phyloP scores from a whole-genome alignment of 1,284 basidiomycete genomes.

The Sanguinoderma infundibulare region DNA sequence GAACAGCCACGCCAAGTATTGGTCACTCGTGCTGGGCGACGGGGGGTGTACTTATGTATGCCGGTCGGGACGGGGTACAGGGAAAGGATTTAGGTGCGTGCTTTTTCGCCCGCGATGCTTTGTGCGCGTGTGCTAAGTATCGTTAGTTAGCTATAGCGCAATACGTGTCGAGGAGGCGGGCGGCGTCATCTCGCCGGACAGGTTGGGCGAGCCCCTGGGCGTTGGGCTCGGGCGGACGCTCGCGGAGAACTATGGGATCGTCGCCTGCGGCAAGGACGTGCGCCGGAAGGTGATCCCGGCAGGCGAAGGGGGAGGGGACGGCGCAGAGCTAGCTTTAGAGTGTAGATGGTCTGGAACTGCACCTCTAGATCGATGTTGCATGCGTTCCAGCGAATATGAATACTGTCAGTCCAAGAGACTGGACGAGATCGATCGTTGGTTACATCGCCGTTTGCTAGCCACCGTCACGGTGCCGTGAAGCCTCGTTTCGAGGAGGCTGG shows the following conservation, averaged over 20 bases:
- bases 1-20: slow-evolving; percentile 98
- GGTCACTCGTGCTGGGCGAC: slow-evolving; percentile 87
- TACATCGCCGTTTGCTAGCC: too few species aligned
- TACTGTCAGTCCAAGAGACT: too few species aligned
- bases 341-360: too few species aligned
- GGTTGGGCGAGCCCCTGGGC: slow-evolving; percentile 78
- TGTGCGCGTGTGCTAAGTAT: slow-evolving; percentile 3
- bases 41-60: slow-evolving; percentile 92
- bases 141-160: slow-evolving; percentile 41
- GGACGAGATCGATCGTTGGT: too few species aligned
- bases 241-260: slow-evolving; percentile 86
- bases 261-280: slow-evolving; percentile 74
- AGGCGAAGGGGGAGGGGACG: slow-evolving; percentile 56
- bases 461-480: too few species aligned
- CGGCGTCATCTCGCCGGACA: slow-evolving; percentile 85
- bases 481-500: too few species aligned
- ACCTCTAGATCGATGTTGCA: too few species aligned
- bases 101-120: slow-evolving; percentile 3
- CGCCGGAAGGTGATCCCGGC: slow-evolving; percentile 70
- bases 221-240: slow-evolving; percentile 90
- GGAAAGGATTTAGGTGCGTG: slow-evolving; percentile 58
- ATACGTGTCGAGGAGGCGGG: slow-evolving; percentile 91
- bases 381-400: too few species aligned
- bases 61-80: slow-evolving; percentile 63
- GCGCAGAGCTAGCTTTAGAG: too few species aligned